phyloP scores from a whole-genome alignment of 768 basidiomycete species.

The Lactifluus piperatus region DNA sequence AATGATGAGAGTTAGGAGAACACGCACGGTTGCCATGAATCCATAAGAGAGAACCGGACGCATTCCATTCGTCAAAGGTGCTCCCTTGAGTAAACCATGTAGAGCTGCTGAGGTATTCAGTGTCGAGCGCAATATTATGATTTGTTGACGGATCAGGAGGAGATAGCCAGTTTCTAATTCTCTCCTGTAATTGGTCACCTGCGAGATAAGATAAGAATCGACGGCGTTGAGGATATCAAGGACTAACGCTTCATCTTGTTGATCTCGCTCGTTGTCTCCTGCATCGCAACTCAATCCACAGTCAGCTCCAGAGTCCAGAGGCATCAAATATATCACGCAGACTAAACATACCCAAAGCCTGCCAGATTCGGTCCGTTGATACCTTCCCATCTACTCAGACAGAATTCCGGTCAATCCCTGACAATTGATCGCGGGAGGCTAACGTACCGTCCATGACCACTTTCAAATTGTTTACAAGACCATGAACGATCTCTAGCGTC shows the following conservation, averaged over 20 bases:
- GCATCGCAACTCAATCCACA: background rate
- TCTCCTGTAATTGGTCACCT: background rate
- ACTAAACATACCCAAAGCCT: background rate
- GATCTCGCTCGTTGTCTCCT: background rate
- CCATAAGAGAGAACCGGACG: background rate
- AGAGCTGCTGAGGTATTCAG: background rate
- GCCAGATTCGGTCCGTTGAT: background rate
- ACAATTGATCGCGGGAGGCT: no score
- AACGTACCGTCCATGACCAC: no score
- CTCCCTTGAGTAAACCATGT: background rate
- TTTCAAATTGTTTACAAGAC: no score
- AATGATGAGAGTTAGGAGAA: background rate
- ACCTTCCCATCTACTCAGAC: background rate
- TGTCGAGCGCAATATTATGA: background rate
- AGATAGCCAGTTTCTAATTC: background rate
- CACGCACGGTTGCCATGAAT: conserved; percentile 2
- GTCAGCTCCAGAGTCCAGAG: background rate
- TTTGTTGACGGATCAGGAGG: conserved; percentile 7
- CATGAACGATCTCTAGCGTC: no score
- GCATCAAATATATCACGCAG: background rate
- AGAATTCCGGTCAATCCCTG: no score
- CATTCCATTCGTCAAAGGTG: background rate
- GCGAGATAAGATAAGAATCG: background rate
- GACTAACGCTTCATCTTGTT: background rate
- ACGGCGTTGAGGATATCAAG: background rate